Evolutionary conservation across 768 basidiomycete species (phyloP).

Genomic region (Tricholoma saponaceum): DNA sequence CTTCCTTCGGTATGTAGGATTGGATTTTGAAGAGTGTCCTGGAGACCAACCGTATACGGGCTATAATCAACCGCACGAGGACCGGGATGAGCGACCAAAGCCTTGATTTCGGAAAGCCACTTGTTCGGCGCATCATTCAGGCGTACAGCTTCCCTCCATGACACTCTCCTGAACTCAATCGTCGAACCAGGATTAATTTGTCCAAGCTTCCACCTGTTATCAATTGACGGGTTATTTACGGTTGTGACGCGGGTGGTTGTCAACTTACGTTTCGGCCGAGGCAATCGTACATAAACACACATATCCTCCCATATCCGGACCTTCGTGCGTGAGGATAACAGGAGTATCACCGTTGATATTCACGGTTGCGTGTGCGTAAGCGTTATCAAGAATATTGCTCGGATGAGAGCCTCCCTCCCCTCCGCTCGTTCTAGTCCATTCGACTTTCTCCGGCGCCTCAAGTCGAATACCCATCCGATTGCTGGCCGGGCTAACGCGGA

Average conservation of each 20-base stretch:
- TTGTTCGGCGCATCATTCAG: slow-evolving; percentile 2
- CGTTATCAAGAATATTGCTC: slow-evolving; percentile 62
- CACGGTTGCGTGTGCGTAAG: slow-evolving; percentile 49
- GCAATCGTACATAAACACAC: slow-evolving; percentile 52
- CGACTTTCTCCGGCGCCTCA: slow-evolving; percentile 36
- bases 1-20: slow-evolving; percentile 24
- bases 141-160: slow-evolving; percentile 27
- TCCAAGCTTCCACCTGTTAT: slow-evolving; percentile 62
- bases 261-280: slow-evolving; percentile 45
- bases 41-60: not conserved
- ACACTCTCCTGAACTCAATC: slow-evolving; percentile 48
- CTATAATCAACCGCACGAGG: not conserved
- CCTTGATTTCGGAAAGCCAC: slow-evolving; percentile 27
- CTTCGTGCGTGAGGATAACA: slow-evolving; percentile 58
- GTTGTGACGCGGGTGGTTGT: not conserved
- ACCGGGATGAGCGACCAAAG: not conserved
- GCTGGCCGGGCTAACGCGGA: slow-evolving; percentile 52
- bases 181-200: slow-evolving; percentile 57
- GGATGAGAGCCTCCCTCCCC: slow-evolving; percentile 70
- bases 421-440: slow-evolving; percentile 53
- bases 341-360: slow-evolving; percentile 72
- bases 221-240: not conserved
- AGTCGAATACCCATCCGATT: slow-evolving; percentile 66
- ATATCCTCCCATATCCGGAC: slow-evolving; percentile 63
- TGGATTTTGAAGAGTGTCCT: slow-evolving; percentile 25